Conservation (phyloP, 352 stramenopile species). For the Chrysophaeum taylorii region DNA sequence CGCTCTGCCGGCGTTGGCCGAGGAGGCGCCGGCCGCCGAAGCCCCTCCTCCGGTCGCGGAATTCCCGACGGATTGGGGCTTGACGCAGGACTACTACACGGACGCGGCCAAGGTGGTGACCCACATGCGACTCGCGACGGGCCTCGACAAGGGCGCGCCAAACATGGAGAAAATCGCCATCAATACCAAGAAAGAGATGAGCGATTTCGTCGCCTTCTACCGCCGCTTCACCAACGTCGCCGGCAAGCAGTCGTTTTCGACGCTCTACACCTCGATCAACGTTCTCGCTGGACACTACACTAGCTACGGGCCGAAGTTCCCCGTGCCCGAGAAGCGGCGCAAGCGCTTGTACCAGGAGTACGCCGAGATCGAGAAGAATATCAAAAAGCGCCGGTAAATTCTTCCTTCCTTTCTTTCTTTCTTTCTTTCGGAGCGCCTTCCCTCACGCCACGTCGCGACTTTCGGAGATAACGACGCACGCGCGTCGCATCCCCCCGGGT, state of each 20-base stretch:
- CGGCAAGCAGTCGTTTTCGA: constrained; percentile 64
- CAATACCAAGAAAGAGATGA: constrained; percentile 69
- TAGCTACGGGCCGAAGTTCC: constrained; percentile 70
- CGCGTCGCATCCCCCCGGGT: no score
- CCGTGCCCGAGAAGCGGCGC: constrained; percentile 65
- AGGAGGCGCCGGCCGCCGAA: no score
- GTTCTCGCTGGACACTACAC: constrained; percentile 70
- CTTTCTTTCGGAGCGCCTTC: no score
- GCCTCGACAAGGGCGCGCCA: constrained; percentile 51
- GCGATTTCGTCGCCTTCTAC: constrained; percentile 60
- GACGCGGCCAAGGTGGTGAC: constrained; percentile 55
- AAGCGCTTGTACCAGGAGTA: constrained; percentile 72
- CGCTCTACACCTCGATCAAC: constrained; percentile 69
- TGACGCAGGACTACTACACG: constrained; percentile 65
- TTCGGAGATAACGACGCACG: no score
- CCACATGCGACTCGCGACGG: constrained; percentile 48
- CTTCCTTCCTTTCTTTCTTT: no score
- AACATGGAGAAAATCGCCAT: constrained; percentile 64
- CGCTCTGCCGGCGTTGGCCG: no score
- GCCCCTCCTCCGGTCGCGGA: no score
- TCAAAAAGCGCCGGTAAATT: constrained; percentile 22
- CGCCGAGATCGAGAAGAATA: constrained; percentile 53
- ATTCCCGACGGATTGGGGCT: constrained; percentile 54
- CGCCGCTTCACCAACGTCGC: constrained; percentile 55
- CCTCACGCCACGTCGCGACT: no score